These are phyloP conservation scores for Xylaria cubensis DNA, from an alignment of 495 filamentous ascomycete species.

Conservation along the genomic window DNA sequence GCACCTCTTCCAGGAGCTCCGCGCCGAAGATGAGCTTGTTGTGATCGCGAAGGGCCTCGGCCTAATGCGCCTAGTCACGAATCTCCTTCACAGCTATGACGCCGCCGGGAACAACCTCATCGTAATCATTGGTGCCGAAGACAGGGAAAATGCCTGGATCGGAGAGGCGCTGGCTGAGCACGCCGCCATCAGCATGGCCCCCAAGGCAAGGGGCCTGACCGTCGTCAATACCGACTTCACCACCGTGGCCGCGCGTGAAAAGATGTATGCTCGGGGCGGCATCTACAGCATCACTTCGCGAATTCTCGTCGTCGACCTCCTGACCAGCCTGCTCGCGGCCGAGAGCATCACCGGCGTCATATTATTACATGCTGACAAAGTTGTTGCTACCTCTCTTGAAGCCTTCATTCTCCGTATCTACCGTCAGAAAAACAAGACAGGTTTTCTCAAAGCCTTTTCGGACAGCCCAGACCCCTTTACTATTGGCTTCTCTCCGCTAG, in stretches of 20 bases:
- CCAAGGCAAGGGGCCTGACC: slow-evolving; percentile 82
- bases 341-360: slow-evolving; percentile 88
- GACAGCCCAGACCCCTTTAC: slow-evolving; percentile 94
- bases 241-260: slow-evolving; percentile 83
- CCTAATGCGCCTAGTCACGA: slow-evolving; percentile 86
- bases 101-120: slow-evolving; percentile 93
- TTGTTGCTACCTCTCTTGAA: slow-evolving; percentile 87
- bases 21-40: slow-evolving; percentile 90
- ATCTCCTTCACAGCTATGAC: slow-evolving; percentile 95
- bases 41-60: slow-evolving; percentile 90
- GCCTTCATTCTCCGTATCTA: slow-evolving; percentile 96
- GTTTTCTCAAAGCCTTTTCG: slow-evolving; percentile 96
- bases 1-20: slow-evolving; percentile 89
- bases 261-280: slow-evolving; percentile 86
- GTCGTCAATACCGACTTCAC: slow-evolving; percentile 95
- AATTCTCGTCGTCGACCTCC: slow-evolving; percentile 90
- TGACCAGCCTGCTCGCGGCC: slow-evolving; percentile 82
- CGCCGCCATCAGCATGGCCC: slow-evolving; percentile 77
- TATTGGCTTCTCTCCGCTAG: slow-evolving; percentile 84
- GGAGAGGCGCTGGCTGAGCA: slow-evolving; percentile 93
- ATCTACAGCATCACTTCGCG: slow-evolving; percentile 96
- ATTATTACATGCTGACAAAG: slow-evolving; percentile 86
- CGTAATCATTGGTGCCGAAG: slow-evolving; percentile 86
- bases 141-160: slow-evolving; percentile 93
- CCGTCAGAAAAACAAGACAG: slow-evolving; percentile 87